These are phyloP conservation scores for Atractiella rhizophila DNA, from an alignment of 768 basidiomycete genomes.

Conservation along the genomic window DNA sequence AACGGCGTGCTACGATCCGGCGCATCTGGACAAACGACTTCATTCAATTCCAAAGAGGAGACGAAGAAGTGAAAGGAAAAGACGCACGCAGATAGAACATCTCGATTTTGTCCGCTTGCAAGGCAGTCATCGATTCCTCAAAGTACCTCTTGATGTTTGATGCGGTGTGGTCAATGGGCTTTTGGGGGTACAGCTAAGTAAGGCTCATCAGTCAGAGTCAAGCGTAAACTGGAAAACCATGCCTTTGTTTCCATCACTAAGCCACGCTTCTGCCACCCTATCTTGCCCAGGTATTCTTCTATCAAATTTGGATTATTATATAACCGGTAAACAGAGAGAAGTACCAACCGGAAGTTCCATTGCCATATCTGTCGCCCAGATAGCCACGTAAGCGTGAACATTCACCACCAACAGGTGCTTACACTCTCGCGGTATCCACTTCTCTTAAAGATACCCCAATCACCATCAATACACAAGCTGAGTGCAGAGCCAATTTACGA, in stretches of 20 bases:
- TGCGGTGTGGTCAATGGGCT: slow-evolving; percentile 1
- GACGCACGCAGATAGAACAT: slow-evolving; percentile 31
- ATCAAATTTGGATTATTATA: slow-evolving; percentile 15
- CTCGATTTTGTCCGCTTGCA: slow-evolving; percentile 28
- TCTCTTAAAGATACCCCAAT: too few relatives aligned
- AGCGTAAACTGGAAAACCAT: background rate
- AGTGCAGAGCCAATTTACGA: too few relatives aligned
- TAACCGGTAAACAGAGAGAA: slow-evolving; percentile 3
- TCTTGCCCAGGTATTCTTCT: slow-evolving; percentile 28
- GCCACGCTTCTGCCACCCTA: slow-evolving; percentile 18
- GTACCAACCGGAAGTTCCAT: too few relatives aligned
- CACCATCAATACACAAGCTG: too few relatives aligned
- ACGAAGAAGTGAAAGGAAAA: too few relatives aligned
- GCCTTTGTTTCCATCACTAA: slow-evolving; percentile 6
- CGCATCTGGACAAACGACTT: too few relatives aligned
- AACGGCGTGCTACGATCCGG: slow-evolving; percentile 4
- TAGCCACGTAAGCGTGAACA: too few relatives aligned
- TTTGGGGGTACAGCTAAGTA: background rate
- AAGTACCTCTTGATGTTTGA: slow-evolving; percentile 23
- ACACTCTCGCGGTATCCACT: slow-evolving; percentile 22
- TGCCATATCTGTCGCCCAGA: too few relatives aligned
- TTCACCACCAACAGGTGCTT: too few relatives aligned
- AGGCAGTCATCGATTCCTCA: slow-evolving; percentile 25
- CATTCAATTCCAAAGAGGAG: background rate
- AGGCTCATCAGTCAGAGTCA: too few relatives aligned